Base-by-base conservation (phyloP, 2,329 filamentous ascomycete species). In the Ilyonectria mors-panacis region DNA sequence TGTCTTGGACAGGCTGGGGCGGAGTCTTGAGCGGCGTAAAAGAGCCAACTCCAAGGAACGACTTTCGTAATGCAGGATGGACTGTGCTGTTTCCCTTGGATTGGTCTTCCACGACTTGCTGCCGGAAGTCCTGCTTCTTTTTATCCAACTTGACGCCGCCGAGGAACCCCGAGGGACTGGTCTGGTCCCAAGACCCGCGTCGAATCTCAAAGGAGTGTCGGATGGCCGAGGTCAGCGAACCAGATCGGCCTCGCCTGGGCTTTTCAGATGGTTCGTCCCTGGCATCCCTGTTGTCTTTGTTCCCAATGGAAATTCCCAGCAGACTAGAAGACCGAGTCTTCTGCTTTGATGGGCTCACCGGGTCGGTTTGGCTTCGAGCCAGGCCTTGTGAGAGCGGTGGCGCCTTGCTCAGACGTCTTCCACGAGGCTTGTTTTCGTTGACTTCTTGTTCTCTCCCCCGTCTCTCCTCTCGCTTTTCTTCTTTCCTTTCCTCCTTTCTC, bases 71-170 rank as follows among this genome's bases (percentile, higher is more conserved):
- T 5, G 79, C 80, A 7, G 81, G 79, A 28, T 82, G 81, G 6
- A 80, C 74, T 26, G 70, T 75, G 6, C 70, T 75, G 23, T 76
- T 69, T 8, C 70, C 71, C 13, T 75, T 72, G 7, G 73, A 71
- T 3, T 77, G 73, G 10, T 71, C 73, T 0, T 80, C 70, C 8
- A 77, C 65, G 1, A 73, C 71, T 44, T 76, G 72, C 39, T 81
- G 73, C 9, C 78, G 71, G 19, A 78, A 78, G 1, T 76, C 76
- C 8, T 82, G 76, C 51, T 78, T 78, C 62, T 83, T 77, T 53
- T 81, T 75, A 53, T 83, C 82, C 17, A 84, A 75, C 63, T 83
- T 84, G 59, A 79, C 78, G 21, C 80, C 81, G 1, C 83, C 81
- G 26, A 85, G 79, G 67, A 85, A 85, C 13, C 78, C 78, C 2